Conservation (phyloP, 208 protist species). For the Strigomonas culicis region DNA sequence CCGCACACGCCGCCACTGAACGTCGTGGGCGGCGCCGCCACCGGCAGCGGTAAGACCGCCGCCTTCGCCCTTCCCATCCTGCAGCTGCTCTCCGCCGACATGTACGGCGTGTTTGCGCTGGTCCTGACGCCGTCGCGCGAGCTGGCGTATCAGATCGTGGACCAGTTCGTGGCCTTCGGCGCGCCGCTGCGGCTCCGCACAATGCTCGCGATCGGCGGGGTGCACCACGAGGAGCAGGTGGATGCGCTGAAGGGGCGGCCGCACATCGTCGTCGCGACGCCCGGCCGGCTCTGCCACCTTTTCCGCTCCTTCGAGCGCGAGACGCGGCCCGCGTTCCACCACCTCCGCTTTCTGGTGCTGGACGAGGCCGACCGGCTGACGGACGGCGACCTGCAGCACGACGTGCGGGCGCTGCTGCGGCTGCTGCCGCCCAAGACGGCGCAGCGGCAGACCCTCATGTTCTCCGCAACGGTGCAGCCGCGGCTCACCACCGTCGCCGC, state of each 20-base stretch:
- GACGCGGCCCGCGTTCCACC: slow-evolving; percentile 46
- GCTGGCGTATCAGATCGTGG: slow-evolving; percentile 94
- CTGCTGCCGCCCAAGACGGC: slow-evolving; percentile 29
- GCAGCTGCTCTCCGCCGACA: slow-evolving; percentile 92
- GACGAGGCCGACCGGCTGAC: slow-evolving; percentile 86
- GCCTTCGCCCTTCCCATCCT: slow-evolving; percentile 98
- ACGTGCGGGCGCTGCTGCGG: slow-evolving; percentile 43
- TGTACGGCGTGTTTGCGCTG: slow-evolving; percentile 96
- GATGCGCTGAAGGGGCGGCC: slow-evolving; percentile 69
- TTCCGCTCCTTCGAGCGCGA: slow-evolving; percentile 46
- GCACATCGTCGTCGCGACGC: slow-evolving; percentile 83
- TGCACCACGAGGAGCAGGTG: slow-evolving; percentile 70
- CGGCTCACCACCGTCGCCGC: slow-evolving; percentile 37
- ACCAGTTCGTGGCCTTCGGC: slow-evolving; percentile 86
- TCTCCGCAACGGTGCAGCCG: slow-evolving; percentile 69
- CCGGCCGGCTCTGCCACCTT: slow-evolving; percentile 63
- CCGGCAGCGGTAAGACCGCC: slow-evolving; percentile 98
- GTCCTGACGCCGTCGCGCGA: slow-evolving; percentile 97
- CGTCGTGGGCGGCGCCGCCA: slow-evolving; percentile 93
- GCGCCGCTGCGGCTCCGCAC: slow-evolving; percentile 66
- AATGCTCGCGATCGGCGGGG: slow-evolving; percentile 71
- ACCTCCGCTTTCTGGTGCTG: slow-evolving; percentile 79
- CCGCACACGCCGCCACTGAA: slow-evolving; percentile 31
- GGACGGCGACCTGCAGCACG: slow-evolving; percentile 61
- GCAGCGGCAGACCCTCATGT: slow-evolving; percentile 55